phyloP scores from a whole-genome alignment of 257 asterid genomes.

The Gentiana straminea region DNA sequence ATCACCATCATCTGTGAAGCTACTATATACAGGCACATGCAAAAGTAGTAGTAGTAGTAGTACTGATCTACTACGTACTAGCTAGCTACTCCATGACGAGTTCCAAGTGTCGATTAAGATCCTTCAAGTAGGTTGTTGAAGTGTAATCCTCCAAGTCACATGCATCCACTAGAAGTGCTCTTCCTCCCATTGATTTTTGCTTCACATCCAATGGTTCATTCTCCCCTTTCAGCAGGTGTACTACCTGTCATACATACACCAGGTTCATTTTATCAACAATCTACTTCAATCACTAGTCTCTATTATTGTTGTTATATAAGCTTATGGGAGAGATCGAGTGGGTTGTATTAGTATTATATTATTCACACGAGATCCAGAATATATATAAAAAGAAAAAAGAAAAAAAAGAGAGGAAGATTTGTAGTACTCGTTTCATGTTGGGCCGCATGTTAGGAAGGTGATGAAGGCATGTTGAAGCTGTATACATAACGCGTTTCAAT shows the following conservation, averaged over 20 bases:
- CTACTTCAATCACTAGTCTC: too few relatives aligned
- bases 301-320: too few relatives aligned
- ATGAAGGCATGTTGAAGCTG: conserved; percentile 76
- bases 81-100: conserved; percentile 64
- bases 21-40: neutral
- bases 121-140: conserved; percentile 57
- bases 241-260: conserved; percentile 36
- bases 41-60: too few relatives aligned
- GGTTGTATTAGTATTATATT: too few relatives aligned
- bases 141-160: conserved; percentile 78
- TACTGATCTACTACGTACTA: too few relatives aligned
- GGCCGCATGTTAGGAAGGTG: conserved; percentile 82
- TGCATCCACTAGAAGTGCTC: conserved; percentile 49
- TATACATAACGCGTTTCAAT: conserved; percentile 62
- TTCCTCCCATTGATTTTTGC: conserved; percentile 55
- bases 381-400: neutral
- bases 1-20: neutral
- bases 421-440: conserved; percentile 60
- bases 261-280: too few relatives aligned
- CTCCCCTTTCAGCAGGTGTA: conserved; percentile 53
- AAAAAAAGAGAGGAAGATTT: neutral
- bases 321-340: too few relatives aligned
- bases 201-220: conserved; percentile 41
- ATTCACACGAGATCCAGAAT: neutral
- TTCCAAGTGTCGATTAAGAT: conserved; percentile 82